Conservation (phyloP, 1,139 yeast genomes). For the Yamadazyma atlantica region DNA sequence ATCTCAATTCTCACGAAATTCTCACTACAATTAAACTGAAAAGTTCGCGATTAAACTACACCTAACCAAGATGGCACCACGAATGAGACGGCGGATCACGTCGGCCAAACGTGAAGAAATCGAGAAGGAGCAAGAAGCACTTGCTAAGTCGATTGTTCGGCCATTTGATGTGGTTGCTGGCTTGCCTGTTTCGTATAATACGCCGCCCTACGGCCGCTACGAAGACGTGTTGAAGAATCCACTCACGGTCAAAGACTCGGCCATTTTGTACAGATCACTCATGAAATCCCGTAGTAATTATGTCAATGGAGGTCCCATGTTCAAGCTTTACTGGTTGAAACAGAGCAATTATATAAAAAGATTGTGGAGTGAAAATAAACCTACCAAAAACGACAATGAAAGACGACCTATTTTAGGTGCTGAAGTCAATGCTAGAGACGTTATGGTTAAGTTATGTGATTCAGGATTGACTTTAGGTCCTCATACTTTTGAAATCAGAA, state of each 20-base stretch:
- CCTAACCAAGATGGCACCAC: slow-evolving; percentile 33
- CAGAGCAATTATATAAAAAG: slow-evolving; percentile 49
- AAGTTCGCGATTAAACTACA: background rate
- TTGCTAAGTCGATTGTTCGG: slow-evolving; percentile 46
- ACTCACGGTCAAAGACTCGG: slow-evolving; percentile 69
- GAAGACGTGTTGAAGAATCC: slow-evolving; percentile 60
- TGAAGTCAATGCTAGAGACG: slow-evolving; percentile 68
- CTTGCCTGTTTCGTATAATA: slow-evolving; percentile 66
- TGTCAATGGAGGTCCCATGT: slow-evolving; percentile 67
- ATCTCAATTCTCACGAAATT: background rate
- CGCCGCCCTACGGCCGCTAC: slow-evolving; percentile 56
- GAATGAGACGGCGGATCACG: slow-evolving; percentile 48
- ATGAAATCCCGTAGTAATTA: slow-evolving; percentile 75
- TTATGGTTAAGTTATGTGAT: slow-evolving; percentile 87
- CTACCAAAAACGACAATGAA: slow-evolving; percentile 25
- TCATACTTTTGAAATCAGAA: slow-evolving; percentile 71
- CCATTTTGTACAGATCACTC: slow-evolving; percentile 68
- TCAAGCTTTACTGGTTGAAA: slow-evolving; percentile 76
- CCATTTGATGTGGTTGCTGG: slow-evolving; percentile 70
- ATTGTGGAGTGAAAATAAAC: slow-evolving; percentile 31
- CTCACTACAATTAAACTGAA: background rate
- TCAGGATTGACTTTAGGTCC: slow-evolving; percentile 76
- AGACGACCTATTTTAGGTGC: slow-evolving; percentile 44
- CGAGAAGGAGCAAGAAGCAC: slow-evolving; percentile 46
- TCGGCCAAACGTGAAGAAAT: slow-evolving; percentile 48